A percentile compares a stretch with the other conserved stretches of the same genome.
Evolutionary conservation across 371 early-diverging fungal species (phyloP).

Genomic region (Lichtheimia ramosa): DNA sequence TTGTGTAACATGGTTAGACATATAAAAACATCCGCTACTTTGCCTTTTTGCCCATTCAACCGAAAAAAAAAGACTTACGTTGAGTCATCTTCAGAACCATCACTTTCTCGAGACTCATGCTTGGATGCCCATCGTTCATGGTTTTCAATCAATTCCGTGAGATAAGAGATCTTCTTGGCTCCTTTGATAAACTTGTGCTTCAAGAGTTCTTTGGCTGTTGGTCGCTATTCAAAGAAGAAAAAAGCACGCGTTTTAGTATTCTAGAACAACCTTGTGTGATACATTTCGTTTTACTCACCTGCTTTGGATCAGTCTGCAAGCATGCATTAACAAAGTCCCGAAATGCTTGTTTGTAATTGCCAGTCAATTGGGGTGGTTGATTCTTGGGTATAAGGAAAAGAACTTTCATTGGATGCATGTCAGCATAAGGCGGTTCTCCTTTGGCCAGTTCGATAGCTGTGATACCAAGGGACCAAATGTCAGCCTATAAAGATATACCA

Average conservation of each 20-base stretch:
- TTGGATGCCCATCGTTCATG: slow-evolving; percentile 75
- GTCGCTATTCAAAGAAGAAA: slow-evolving; percentile 55
- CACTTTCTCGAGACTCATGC: slow-evolving; percentile 54
- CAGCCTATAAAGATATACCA: slow-evolving; percentile 58
- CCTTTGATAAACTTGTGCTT: slow-evolving; percentile 87
- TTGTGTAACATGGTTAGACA: no score
- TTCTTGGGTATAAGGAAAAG: slow-evolving; percentile 92
- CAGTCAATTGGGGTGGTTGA: slow-evolving; percentile 82
- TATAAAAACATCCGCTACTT: no score
- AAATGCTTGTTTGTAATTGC: slow-evolving; percentile 82
- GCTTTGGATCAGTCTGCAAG: slow-evolving; percentile 78
- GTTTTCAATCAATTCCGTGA: slow-evolving; percentile 83
- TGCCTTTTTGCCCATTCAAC: no score
- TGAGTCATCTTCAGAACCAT: slow-evolving; percentile 59
- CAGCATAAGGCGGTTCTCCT: slow-evolving; percentile 91
- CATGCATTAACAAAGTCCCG: slow-evolving; percentile 90
- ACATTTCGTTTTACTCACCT: background rate
- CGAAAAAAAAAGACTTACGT: slow-evolving; percentile 27
- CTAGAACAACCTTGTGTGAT: slow-evolving; percentile 48
- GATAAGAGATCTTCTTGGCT: slow-evolving; percentile 77
- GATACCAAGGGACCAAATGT: slow-evolving; percentile 99
- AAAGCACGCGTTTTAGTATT: background rate
- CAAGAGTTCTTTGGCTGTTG: slow-evolving; percentile 86
- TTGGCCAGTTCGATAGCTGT: slow-evolving; percentile 96
- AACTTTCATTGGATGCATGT: slow-evolving; percentile 91